Base-by-base conservation (phyloP, 768 basidiomycete species). In the Tricholoma flavovirens region DNA sequence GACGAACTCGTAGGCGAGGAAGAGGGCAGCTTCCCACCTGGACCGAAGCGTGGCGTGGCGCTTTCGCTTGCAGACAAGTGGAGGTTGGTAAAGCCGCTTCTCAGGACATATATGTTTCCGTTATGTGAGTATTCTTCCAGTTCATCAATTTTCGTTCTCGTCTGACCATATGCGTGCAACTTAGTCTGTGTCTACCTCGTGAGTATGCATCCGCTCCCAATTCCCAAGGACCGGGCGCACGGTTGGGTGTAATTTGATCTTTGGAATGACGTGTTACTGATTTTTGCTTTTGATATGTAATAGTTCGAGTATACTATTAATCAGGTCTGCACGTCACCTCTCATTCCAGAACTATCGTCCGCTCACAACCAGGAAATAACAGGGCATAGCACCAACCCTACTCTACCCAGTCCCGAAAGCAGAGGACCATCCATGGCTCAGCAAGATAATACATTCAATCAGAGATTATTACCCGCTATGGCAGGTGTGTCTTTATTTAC, bases 391-490 rank as follows among this genome's bases (percentile, higher is more conserved):
- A 6, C 90, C 90, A 0, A 90, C 88, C 0, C 69, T 93, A 5
- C 66, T 92, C 9, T 93, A 90, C 64, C 82, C 87, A 2, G 77
- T 90, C 6, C 89, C 91, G 0, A 74, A 77, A 0, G 67, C 73
- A 3, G 76, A 77, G 1, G 67, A 71, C 2, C 73, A 82, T 53
- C 73, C 77, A 12, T 51, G 87, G 21, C 73, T 90, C 52, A 79
- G 81, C 59, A 77, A 74, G 61, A 77, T 92, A 55, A 86, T 93
- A 58, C 81, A 85, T 62, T 83, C 82, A 0, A 75, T 88, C 22
- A 76, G 88, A 43, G 90, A 93, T 64, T 93, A 89, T 66, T 93
- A 93, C 67, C 88, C 88, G 6, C 79, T 90, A 38, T 91, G 89
- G 86, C 86, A 87, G 81, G 85, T 83, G 55, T 29, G 78, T 32